Evolutionary conservation across 345 rosid genomes (phyloP).

Genomic region (Pistacia integerrima): DNA sequence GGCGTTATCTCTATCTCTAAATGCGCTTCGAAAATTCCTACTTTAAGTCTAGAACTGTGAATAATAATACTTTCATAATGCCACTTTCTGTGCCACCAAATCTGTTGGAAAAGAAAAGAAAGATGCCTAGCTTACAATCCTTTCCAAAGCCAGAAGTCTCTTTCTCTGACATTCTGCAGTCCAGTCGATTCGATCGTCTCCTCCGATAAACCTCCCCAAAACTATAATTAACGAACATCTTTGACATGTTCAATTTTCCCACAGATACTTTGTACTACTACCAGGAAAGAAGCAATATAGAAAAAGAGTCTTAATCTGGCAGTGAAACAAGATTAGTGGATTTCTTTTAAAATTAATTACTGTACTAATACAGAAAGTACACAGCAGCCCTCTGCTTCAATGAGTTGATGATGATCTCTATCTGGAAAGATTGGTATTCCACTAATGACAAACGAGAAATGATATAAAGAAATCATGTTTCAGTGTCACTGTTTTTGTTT

Average conservation of each 20-base stretch:
- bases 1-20: background rate
- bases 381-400: background rate
- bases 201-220: background rate
- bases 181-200: background rate
- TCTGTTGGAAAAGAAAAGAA: background rate
- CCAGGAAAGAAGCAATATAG: background rate
- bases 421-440: background rate
- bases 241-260: too few species aligned
- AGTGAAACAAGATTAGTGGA: background rate
- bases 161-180: background rate
- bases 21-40: background rate
- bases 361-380: background rate
- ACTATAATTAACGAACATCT: too few species aligned
- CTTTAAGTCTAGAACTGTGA: constrained; percentile 6
- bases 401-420: background rate
- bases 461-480: background rate
- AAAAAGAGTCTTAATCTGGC: too few species aligned
- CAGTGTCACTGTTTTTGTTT: constrained; percentile 7
- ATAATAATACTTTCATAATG: background rate
- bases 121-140: constrained; percentile 1
- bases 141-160: background rate
- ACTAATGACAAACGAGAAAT: background rate
- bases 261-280: background rate
- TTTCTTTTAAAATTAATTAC: too few species aligned
- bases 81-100: background rate